These are phyloP conservation scores for Bruguiera hainesii DNA, from an alignment of 441 rosid species.

Conservation along the genomic window DNA sequence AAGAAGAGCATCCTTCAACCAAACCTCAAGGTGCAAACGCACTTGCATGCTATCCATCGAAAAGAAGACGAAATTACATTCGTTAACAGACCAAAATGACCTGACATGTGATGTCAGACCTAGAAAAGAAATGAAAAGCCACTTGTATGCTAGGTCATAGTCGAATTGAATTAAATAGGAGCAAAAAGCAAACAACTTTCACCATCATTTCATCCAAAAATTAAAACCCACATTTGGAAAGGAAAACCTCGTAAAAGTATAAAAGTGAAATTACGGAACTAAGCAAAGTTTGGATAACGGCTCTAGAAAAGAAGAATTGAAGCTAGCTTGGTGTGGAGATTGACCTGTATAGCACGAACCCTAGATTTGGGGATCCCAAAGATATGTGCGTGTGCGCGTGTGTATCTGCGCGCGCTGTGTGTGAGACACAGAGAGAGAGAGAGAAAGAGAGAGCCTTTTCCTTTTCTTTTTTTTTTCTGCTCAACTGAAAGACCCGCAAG, in stretches of 20 bases:
- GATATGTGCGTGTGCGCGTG: too few relatives aligned
- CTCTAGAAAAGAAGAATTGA: background rate
- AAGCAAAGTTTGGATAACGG: constrained; percentile 2
- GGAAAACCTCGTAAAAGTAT: background rate
- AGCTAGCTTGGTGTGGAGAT: background rate
- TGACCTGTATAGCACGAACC: constrained; percentile 24
- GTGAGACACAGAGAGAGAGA: background rate
- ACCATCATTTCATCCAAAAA: background rate
- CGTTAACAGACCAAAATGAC: background rate
- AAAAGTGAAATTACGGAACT: background rate
- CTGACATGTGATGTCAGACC: background rate
- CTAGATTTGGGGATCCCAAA: constrained; percentile 45
- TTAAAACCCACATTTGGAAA: background rate
- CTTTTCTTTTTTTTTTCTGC: background rate
- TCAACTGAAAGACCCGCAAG: too few relatives aligned
- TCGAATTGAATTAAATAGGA: background rate
- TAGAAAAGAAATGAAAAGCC: too few relatives aligned
- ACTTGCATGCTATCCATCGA: too few relatives aligned
- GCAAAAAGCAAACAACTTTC: constrained; percentile 5
- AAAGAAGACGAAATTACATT: background rate
- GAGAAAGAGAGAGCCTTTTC: constrained; percentile 27
- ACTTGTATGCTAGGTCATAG: background rate
- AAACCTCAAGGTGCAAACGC: background rate
- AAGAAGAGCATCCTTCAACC: background rate
- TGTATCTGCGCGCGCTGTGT: too few relatives aligned